Evolutionary conservation across 2,329 filamentous ascomycete genomes (phyloP), one percentile per base, ranked within the genome.

Genomic region (Macrophomina phaseolina): DNA sequence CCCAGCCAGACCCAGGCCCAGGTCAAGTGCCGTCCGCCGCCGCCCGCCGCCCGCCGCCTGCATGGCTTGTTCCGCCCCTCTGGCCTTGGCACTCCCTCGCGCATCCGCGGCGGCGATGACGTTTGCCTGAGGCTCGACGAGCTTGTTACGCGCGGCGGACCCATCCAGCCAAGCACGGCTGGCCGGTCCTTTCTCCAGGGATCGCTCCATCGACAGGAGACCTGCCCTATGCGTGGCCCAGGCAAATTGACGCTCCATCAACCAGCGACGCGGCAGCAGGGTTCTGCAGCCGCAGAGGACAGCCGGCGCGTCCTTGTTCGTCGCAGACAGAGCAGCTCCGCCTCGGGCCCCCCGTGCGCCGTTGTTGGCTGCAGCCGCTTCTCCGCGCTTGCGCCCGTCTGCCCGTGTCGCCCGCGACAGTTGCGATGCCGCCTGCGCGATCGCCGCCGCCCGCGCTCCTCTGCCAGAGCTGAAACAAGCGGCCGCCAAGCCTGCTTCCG

Each of bases 161-260:
- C 61, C 48, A 36, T 28, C 30, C 12, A 7, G 61, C 46, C 61
- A 52, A 53, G 61, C 32, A 30, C 23, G 45, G 56, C 56, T 16
- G 51, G 49, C 7, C 49, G 36, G 36, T 12, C 48, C n/a, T n/a
- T 40, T 40, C 52, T 56, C 52, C 56, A 18, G 42, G 58, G 58
- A 62, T 62, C 58, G 58, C 36, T 42, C 46, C 48, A 64, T 64
- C 61, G 61, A 64, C 61, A 64, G 61, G 61, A 64, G 61, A 64
- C 61, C 49, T 64, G 36, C 61, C 61, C 6, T 45, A 52, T 42
- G 23, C 36, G 58, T 62, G 58, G 58, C 48, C 42, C 58, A 36
- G n/a, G 48, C 45, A 48, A 62, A 62, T 62, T 62, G 16, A 45
- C 23, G 58, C 16, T 9, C 32, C 23, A 2, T 23, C 42, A 14